Conservation (phyloP, 2,329 filamentous ascomycete species). For the Hymenoscyphus linearis region DNA sequence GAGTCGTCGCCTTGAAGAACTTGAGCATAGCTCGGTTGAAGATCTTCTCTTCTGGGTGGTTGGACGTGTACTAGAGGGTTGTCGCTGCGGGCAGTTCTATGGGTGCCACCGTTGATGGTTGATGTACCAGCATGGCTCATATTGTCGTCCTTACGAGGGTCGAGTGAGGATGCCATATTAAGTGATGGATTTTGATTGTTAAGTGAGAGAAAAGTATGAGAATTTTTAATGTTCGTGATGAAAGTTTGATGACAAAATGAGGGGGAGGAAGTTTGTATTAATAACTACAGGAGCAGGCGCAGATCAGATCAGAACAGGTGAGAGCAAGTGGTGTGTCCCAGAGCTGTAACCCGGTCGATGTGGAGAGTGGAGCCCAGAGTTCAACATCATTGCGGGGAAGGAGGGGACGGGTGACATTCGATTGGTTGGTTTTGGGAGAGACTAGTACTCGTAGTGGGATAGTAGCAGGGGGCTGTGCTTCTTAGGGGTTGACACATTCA, state of each 20-base stretch:
- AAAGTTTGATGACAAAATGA: neutral
- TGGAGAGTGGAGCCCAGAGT: neutral
- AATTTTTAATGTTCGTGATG: neutral
- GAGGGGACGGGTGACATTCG: neutral
- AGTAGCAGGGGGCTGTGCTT: neutral
- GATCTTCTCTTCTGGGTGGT: slow-evolving; percentile 74
- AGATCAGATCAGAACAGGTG: too few species aligned
- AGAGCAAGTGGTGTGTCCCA: neutral
- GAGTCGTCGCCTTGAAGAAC: slow-evolving; percentile 59
- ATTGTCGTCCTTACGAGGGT: neutral
- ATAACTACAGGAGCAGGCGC: neutral
- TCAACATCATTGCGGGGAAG: neutral
- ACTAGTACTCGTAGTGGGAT: neutral
- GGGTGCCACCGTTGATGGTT: neutral
- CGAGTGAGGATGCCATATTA: neutral
- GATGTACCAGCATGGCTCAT: neutral
- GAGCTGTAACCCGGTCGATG: neutral
- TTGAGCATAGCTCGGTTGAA: slow-evolving; percentile 67
- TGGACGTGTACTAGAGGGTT: slow-evolving; percentile 62
- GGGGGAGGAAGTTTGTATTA: neutral
- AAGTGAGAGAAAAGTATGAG: neutral
- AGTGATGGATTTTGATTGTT: too few species aligned
- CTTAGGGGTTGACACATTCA: neutral
- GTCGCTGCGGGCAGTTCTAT: slow-evolving; percentile 18
- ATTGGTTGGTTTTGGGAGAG: neutral